A percentile compares a stretch with the other conserved stretches of the same genome.
phyloP scores from a whole-genome alignment of 352 stramenopile genomes.

The Phytophthora agathidicida region DNA sequence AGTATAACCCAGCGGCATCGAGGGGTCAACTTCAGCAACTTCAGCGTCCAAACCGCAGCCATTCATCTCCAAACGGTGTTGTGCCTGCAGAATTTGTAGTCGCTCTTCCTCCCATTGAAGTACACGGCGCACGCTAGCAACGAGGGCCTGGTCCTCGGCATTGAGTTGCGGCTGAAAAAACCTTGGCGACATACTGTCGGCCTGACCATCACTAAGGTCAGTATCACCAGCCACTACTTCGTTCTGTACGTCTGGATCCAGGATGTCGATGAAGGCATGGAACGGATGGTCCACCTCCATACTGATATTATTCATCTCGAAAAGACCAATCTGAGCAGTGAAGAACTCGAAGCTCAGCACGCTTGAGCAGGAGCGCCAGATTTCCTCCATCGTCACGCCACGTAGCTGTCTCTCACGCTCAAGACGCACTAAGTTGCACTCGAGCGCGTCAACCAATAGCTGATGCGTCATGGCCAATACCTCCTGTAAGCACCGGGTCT shows the following conservation, averaged over 20 bases:
- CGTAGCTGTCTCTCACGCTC: constrained; percentile 69
- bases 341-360: constrained; percentile 89
- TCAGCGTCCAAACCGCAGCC: constrained; percentile 32
- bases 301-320: constrained; percentile 97
- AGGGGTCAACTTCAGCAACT: constrained; percentile 23
- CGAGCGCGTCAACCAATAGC: constrained; percentile 63
- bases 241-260: constrained; percentile 56
- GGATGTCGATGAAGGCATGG: constrained; percentile 67
- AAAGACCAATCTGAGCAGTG: constrained; percentile 92
- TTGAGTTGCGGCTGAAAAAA: constrained; percentile 33
- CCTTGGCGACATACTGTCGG: constrained; percentile 15
- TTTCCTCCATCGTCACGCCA: constrained; percentile 56
- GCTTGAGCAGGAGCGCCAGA: constrained; percentile 65
- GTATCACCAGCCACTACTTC: constrained; percentile 26
- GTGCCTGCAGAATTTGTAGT: constrained; percentile 24
- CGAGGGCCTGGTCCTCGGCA: constrained; percentile 31
- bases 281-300: constrained; percentile 91
- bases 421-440: constrained; percentile 71
- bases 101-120: constrained; percentile 50
- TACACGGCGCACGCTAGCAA: constrained; percentile 51
- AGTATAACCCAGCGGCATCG: constrained; percentile 41
- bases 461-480: constrained; percentile 70
- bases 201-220: constrained; percentile 4
- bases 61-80: constrained; percentile 83
- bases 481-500: constrained; percentile 61